Percentiles rank a stretch among this genome's conserved stretches.
Conservation (phyloP, 1,284 basidiomycete genomes). For the Malassezia caprae region DNA sequence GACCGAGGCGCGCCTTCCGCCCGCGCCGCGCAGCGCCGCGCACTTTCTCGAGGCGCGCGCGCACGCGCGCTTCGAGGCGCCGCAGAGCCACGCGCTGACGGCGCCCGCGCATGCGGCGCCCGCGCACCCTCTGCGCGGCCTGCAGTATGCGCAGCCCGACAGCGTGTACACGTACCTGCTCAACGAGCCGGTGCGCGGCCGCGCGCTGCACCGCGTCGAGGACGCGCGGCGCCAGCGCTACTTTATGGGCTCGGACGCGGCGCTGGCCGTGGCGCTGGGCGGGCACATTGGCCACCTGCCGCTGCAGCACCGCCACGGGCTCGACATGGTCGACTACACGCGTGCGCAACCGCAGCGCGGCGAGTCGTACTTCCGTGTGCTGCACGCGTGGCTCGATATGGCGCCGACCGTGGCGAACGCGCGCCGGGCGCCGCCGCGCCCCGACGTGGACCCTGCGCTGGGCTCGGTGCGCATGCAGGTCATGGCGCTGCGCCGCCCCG, state of each 20-base stretch:
- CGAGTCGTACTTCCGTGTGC: conserved; percentile 14
- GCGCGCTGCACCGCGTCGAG: conserved; percentile 25
- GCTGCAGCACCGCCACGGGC: conserved; percentile 17
- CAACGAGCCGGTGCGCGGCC: conserved; percentile 26
- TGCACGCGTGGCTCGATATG: conserved; percentile 16
- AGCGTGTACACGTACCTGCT: conserved; percentile 31
- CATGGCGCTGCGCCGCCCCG: conserved; percentile 14
- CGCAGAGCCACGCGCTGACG: conserved; percentile 7
- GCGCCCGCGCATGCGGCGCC: conserved; percentile 24
- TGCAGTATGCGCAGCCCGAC: conserved; percentile 43
- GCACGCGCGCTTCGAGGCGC: conserved; percentile 19
- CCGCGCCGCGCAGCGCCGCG: conserved; percentile 21
- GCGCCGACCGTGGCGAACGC: background rate
- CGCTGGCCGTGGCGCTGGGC: conserved; percentile 12
- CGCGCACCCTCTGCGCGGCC: conserved; percentile 30
- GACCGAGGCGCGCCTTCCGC: conserved; percentile 25
- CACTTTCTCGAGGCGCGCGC: conserved; percentile 27
- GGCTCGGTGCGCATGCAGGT: conserved; percentile 14
- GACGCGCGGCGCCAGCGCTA: conserved; percentile 15
- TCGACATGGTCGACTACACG: conserved; percentile 14
- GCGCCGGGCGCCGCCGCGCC: conserved; percentile 11
- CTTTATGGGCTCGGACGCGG: conserved; percentile 14
- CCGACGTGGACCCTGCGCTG: conserved; percentile 5
- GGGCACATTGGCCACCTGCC: conserved; percentile 13
- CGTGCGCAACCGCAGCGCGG: conserved; percentile 12